Conservation (phyloP, 257 asterid genomes). For the Catharanthus roseus region DNA sequence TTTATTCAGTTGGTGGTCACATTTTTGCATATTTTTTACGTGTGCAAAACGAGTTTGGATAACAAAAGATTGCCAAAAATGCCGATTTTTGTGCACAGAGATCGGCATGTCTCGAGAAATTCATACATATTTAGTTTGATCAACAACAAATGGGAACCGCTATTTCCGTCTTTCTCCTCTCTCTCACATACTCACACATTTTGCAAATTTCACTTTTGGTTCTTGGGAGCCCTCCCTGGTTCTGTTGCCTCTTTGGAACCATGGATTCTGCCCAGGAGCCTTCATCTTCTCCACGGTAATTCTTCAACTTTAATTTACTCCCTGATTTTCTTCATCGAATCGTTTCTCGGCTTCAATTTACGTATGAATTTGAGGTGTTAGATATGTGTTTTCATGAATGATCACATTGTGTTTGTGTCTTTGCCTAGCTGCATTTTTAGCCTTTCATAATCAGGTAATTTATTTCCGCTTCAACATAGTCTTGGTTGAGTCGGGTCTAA, state of each 20-base stretch:
- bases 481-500: background rate
- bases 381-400: background rate
- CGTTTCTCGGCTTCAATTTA: background rate
- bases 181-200: slow-evolving; percentile 17
- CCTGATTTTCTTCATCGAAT: background rate
- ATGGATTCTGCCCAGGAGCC: slow-evolving; percentile 45
- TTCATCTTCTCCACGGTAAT: slow-evolving; percentile 44
- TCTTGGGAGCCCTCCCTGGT: slow-evolving; percentile 40
- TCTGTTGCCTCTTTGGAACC: slow-evolving; percentile 47
- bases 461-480: background rate
- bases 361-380: background rate
- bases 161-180: slow-evolving; percentile 22
- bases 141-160: slow-evolving; percentile 24
- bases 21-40: slow-evolving; percentile 11
- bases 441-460: background rate
- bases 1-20: slow-evolving; percentile 1
- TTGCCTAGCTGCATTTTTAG: no score
- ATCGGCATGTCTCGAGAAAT: slow-evolving; percentile 8
- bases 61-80: slow-evolving; percentile 1
- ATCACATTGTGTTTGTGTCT: background rate
- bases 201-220: slow-evolving; percentile 35
- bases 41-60: slow-evolving; percentile 18
- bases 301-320: background rate
- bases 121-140: background rate
- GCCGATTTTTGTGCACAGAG: slow-evolving; percentile 22